phyloP scores from a whole-genome alignment of 2,329 filamentous ascomycete genomes.

The Botrytis medusae region DNA sequence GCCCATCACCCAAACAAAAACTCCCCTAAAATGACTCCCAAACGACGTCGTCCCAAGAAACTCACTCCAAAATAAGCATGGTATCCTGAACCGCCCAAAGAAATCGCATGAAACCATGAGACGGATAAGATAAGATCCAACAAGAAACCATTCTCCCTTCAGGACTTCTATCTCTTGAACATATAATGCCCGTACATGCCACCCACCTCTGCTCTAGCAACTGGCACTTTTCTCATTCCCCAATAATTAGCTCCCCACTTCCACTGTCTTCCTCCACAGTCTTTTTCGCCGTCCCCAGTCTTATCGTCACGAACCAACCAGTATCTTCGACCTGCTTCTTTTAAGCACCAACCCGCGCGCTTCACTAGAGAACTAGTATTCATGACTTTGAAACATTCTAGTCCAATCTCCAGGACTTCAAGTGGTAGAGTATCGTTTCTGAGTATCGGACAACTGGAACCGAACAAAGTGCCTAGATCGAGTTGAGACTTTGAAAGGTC shows the following conservation, averaged over 20 bases:
- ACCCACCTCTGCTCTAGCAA: constrained; percentile 55
- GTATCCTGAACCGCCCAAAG: not conserved
- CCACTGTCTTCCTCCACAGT: constrained; percentile 65
- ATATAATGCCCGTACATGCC: constrained; percentile 61
- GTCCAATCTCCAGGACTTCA: constrained; percentile 72
- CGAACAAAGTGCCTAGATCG: constrained; percentile 54
- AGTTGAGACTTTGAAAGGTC: constrained; percentile 64
- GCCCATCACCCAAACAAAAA: not conserved
- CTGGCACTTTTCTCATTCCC: constrained; percentile 72
- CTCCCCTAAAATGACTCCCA: not conserved
- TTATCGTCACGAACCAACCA: constrained; percentile 59
- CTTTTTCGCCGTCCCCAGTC: constrained; percentile 37
- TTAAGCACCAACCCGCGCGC: constrained; percentile 64
- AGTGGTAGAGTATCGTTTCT: constrained; percentile 63
- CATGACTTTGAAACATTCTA: constrained; percentile 66
- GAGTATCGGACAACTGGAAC: constrained; percentile 56
- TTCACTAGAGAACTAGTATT: constrained; percentile 47
- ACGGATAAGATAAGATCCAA: not conserved
- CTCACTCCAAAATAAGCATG: constrained; percentile 1
- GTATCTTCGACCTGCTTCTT: constrained; percentile 63
- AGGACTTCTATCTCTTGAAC: constrained; percentile 46
- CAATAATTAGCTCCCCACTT: constrained; percentile 84
- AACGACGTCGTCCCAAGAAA: not conserved
- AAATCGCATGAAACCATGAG: not conserved
- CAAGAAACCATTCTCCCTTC: not conserved